Percentiles rank a stretch among this genome's conserved stretches.
Evolutionary conservation across 2,329 filamentous ascomycete species (phyloP).

Genomic region (Cytospora leucostoma): DNA sequence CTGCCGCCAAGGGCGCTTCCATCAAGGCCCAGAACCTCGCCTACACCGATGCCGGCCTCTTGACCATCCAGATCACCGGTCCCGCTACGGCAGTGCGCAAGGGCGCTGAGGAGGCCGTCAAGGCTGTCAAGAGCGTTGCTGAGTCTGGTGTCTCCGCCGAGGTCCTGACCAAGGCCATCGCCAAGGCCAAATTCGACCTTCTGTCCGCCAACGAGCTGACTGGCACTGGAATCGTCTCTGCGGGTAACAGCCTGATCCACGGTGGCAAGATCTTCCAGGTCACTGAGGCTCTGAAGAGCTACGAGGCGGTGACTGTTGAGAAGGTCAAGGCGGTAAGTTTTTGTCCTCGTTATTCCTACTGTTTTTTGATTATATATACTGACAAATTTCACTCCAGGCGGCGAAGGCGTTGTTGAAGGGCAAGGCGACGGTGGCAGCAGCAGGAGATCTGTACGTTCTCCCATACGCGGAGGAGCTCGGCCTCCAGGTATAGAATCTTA

Average conservation of each 20-base stretch:
- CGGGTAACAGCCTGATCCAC: conserved; percentile 81
- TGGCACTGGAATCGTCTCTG: conserved; percentile 75
- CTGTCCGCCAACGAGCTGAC: conserved; percentile 80
- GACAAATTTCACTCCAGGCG: conserved; percentile 56
- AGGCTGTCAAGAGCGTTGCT: conserved; percentile 79
- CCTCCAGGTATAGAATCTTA: conserved; percentile 76
- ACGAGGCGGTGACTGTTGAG: conserved; percentile 80
- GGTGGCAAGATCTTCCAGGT: conserved; percentile 83
- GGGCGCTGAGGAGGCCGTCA: conserved; percentile 75
- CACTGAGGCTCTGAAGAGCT: conserved; percentile 72
- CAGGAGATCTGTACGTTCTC: conserved; percentile 88
- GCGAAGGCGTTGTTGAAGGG: conserved; percentile 84
- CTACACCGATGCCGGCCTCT: conserved; percentile 93
- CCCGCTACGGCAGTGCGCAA: conserved; percentile 70
- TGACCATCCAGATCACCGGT: conserved; percentile 80
- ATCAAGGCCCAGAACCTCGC: conserved; percentile 75
- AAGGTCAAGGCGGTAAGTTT: conserved; percentile 78
- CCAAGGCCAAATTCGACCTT: conserved; percentile 89
- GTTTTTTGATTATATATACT: conserved; percentile 26
- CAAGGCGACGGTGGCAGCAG: conserved; percentile 85
- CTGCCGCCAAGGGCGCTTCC: conserved; percentile 64
- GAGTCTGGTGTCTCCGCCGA: conserved; percentile 77
- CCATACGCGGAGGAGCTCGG: conserved; percentile 94
- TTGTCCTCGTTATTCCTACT: too few relatives aligned
- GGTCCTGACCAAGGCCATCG: conserved; percentile 86